A percentile compares a stretch with the other conserved stretches of the same genome.
Evolutionary conservation across 2,329 filamentous ascomycete species (phyloP).

Genomic region (Exserohilum turcica): DNA sequence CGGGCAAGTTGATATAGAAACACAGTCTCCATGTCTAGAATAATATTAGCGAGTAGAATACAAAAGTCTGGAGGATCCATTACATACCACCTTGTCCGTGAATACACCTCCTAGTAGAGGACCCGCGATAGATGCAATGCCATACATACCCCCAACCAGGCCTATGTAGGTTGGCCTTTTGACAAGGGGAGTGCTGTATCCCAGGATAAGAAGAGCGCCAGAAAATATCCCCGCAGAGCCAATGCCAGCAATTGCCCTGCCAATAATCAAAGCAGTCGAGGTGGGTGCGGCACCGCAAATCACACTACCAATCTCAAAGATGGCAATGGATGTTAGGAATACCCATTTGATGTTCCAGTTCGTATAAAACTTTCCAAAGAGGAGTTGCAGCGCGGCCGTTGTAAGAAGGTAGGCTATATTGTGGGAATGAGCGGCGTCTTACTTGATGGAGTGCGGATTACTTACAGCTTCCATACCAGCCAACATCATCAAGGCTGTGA

Average conservation of each 20-base stretch:
- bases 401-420: neutral
- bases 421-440: too few relatives aligned
- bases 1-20: conserved; percentile 31
- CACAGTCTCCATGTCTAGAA: neutral
- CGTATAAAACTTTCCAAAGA: neutral
- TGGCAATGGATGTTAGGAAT: conserved; percentile 29
- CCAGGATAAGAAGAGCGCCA: conserved; percentile 51
- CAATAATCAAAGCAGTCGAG: conserved; percentile 52
- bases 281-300: conserved; percentile 47
- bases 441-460: too few relatives aligned
- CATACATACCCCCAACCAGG: conserved; percentile 51
- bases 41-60: too few relatives aligned
- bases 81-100: conserved; percentile 9
- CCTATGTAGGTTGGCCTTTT: conserved; percentile 47
- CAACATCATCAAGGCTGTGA: neutral
- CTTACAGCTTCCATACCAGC: neutral
- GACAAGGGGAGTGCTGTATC: conserved; percentile 46
- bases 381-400: neutral
- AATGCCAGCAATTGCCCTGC: conserved; percentile 53
- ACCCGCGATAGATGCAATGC: conserved; percentile 41
- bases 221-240: conserved; percentile 52
- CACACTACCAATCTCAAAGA: conserved; percentile 44
- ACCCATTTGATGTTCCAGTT: conserved; percentile 2
- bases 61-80: too few relatives aligned
- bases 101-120: conserved; percentile 39